Conservation (phyloP, 1,284 basidiomycete genomes). For the Pyrrhoderma noxium region DNA sequence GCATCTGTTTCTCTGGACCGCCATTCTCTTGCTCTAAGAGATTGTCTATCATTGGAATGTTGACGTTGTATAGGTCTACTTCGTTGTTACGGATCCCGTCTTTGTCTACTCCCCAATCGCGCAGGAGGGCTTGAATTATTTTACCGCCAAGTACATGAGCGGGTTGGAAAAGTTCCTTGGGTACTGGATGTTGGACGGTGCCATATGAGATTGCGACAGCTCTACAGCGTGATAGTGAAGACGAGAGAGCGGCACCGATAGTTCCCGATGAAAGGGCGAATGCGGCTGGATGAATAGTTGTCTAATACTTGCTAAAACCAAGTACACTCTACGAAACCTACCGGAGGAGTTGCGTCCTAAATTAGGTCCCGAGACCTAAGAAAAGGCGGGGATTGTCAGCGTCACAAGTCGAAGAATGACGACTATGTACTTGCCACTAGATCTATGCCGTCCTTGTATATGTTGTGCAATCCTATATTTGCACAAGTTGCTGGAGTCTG, state of each 20-base stretch:
- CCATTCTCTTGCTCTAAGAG: conserved; percentile 42
- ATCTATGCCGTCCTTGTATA: conserved; percentile 80
- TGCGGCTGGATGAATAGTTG: conserved; percentile 53
- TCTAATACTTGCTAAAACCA: too few species aligned
- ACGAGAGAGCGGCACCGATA: conserved; percentile 80
- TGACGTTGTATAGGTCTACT: conserved; percentile 76
- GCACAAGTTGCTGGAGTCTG: conserved; percentile 88
- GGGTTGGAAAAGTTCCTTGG: conserved; percentile 50
- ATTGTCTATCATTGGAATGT: conserved; percentile 66
- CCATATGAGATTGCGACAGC: conserved; percentile 84
- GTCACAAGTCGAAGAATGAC: not conserved
- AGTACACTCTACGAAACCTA: conserved; percentile 24
- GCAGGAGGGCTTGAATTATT: conserved; percentile 69
- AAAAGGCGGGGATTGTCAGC: conserved; percentile 6
- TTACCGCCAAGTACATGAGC: conserved; percentile 62
- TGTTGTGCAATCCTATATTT: conserved; percentile 82
- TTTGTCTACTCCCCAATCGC: conserved; percentile 71
- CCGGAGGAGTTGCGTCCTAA: conserved; percentile 77
- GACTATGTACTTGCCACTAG: conserved; percentile 56
- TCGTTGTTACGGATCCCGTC: conserved; percentile 52
- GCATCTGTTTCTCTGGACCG: conserved; percentile 27
- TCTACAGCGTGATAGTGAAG: conserved; percentile 62
- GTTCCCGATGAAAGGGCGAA: conserved; percentile 87
- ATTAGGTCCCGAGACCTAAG: conserved; percentile 70
- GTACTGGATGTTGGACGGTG: conserved; percentile 66